Evolutionary conservation across 2,329 filamentous ascomycete species (phyloP), one percentile per base, ranked within the genome.

Genomic region (Lachnellula hyalina): DNA sequence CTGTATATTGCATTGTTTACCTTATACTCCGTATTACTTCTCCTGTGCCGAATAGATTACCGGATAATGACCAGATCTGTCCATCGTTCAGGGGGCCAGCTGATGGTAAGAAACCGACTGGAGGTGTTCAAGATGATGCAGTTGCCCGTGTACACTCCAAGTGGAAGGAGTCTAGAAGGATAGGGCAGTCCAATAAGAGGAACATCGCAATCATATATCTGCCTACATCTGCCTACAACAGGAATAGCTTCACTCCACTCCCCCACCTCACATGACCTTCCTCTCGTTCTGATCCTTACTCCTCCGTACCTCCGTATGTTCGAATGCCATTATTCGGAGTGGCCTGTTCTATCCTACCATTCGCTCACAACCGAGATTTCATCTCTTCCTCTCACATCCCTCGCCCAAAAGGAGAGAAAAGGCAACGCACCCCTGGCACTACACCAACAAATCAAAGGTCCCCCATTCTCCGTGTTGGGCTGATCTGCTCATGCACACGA

Each of bases 401-500:
- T 23, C 51, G 28, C 21, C 53, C 51, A 32, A 35, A 21, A 32
- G 28, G 9, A 11, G 28, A 11, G 8, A 11, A 11, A 32, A 32
- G 2, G 6, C 7, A 5, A 5, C 23, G 4, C 23, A 5, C 23
- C 23, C 23, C 25, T 28, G 25, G 25, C 25, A n/a, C n/a, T n/a
- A n/a, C n/a, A n/a, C n/a, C 47, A 54, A 14, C 55, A 52, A 58
- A 56, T 58, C 53, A 58, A 25, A 49, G 19, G 17, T 21, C 40
- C 49, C 54, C 41, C 21, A 8, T 32, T 32, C 28, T 32, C 28
- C 28, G 28, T 32, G 28, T 32, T 32, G 14, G 15, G 21, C 48
- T 42, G 45, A 56, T 56, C 53, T 52, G 47, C 55, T 60, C 55
- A 58, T 56, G 55, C 57, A 56, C 8, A 40, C 47, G 51, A 55